Base-by-base conservation (phyloP, 345 rosid genomes). In the Cardiospermum halicacabum region DNA sequence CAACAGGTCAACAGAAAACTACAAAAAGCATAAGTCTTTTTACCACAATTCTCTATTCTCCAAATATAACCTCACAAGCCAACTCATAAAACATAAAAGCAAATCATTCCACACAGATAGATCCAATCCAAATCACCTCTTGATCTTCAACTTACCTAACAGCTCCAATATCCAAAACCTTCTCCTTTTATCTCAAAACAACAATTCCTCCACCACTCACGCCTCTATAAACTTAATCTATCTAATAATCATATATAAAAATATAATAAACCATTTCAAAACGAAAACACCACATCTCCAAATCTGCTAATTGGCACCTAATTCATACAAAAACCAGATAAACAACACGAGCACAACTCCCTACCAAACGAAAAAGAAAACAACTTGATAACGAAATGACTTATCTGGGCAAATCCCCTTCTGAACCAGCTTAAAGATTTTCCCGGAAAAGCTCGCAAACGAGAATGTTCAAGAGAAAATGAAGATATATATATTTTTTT, bases 251-350 rank as follows among this genome's bases (percentile, higher is more conserved):
- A 21, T 43, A 55, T 15, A 30, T 60, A 31, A 13, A 47, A 39
- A 43, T 54, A 21, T 18, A 0, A 16, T 32, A 4, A 28, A 16
- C 13, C 34, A 56, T n/a, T n/a, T n/a, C n/a, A n/a, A n/a, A n/a
- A n/a, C n/a, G n/a, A n/a, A n/a, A n/a, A n/a, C n/a, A n/a, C 26
- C 59, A 12, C 45, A 71, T 69, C 81, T 74, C 76, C 56, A 64
- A 69, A 75, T 47, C 65, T 31, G 45, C 59, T 57, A 31, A 28
- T 50, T 37, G 30, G n/a, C 25, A 54, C 77, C 86, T 70, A 77
- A 79, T 77, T 74, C 58, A 73, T 77, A 75, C 74, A 77, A 76
- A 56, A 39, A 50, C 61, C 30, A 65, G 58, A 69, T 43, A 49
- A 40, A 13, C 42, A 27, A 4, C 39, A 51, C 49, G 6, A 12